A percentile compares a stretch with the other conserved stretches of the same genome.
These are phyloP conservation scores for Psidium friedrichsthalianum DNA, from an alignment of 345 rosid genomes.

Conservation along the genomic window DNA sequence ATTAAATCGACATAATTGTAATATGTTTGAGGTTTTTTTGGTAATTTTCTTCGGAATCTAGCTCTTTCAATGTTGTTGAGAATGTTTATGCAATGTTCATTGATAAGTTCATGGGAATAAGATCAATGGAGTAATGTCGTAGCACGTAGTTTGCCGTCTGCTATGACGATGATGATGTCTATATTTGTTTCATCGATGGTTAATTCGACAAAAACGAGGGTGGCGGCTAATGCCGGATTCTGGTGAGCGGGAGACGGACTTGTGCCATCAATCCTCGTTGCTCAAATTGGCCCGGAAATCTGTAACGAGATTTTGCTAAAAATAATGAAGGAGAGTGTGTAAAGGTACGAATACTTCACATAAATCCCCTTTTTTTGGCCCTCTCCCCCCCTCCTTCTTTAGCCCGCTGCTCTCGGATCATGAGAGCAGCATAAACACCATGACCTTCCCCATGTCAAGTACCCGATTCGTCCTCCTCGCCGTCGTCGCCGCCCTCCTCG, in stretches of 20 bases:
- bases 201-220: background rate
- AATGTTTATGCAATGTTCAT: background rate
- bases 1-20: no score
- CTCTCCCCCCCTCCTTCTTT: background rate
- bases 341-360: background rate
- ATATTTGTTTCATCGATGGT: background rate
- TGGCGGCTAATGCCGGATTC: rapidly evolving
- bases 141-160: background rate
- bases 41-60: no score
- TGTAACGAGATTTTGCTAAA: background rate
- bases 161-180: background rate
- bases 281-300: background rate
- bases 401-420: background rate
- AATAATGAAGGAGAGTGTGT: background rate
- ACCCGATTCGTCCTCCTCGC: background rate
- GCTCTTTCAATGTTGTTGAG: no score
- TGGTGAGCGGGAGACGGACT: background rate
- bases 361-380: background rate
- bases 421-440: background rate
- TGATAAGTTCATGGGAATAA: background rate
- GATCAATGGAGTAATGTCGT: background rate
- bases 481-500: background rate
- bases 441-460: background rate
- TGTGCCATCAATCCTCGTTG: background rate
- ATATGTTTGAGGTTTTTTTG: no score